Base-by-base conservation (phyloP, 2,329 filamentous ascomycete genomes). In the Apiospora kogelbergensis region DNA sequence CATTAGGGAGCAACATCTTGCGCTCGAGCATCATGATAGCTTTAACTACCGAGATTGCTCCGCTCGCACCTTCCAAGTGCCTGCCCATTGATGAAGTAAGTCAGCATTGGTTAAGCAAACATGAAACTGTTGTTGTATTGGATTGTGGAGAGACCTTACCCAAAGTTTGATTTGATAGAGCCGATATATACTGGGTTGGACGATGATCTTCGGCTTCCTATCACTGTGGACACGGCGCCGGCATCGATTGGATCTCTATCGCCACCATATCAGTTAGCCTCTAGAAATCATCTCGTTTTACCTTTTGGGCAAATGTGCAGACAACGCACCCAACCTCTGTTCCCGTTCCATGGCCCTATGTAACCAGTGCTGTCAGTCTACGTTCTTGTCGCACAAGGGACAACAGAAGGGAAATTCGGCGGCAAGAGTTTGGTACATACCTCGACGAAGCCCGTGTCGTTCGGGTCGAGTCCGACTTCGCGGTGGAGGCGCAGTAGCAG, bases 1-100 rank as follows among this genome's bases (percentile, higher is more conserved):
- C 74, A 70, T 82, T 84, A 2, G 83, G 81, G 11, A 81, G 77
- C n/a, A 84, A 79, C 13, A 82, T 77, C 0, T 79, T 80, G 44
- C 80, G 79, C 70, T 84, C 82, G 2, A 85, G 70, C 73, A 81
- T 68, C 30, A 80, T 69, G 11, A 76, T 72, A 3, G 74, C 70
- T 69, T 81, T 81, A 67, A 81, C 76, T 22, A 80, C 67, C 6
- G 75, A 74, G 1, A 77, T 72, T 30, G 79, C 72, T 22, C 78
- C 79, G 64, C 75, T 77, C 6, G 75, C 77, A 24, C 75, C 75
- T 69, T 80, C 79, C 13, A 76, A 70, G 68, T 81, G 79, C 7
- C 79, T 74, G 33, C 10, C 33, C 33, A 37, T 37, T 37, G 10
- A 37, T 37, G 5, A 37, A 37, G 33, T 37, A 37, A 37, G 33